phyloP scores from a whole-genome alignment of 305 asterid species.

The Striga hermonthica region DNA sequence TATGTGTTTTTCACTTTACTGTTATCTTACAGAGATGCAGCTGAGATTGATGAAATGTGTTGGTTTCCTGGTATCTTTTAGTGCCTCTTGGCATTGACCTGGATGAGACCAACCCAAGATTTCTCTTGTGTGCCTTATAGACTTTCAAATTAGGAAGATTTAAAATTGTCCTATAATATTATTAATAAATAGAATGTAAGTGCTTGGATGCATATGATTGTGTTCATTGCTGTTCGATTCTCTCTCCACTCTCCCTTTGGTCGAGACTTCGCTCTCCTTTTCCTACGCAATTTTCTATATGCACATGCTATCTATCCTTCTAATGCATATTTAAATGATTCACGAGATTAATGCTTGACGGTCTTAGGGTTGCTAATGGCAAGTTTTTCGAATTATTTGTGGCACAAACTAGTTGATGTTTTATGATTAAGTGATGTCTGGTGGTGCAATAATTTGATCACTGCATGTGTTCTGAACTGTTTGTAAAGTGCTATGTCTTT shows the following conservation, averaged over 20 bases:
- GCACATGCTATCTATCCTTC: conserved; percentile 14
- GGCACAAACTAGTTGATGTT: conserved; percentile 14
- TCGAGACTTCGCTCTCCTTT: no score
- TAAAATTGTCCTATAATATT: conserved; percentile 7
- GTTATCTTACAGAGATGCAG: background rate
- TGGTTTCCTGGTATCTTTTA: no score
- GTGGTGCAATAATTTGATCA: background rate
- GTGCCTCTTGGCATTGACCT: conserved; percentile 17
- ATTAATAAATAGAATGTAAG: background rate
- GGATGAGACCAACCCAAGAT: conserved; percentile 19
- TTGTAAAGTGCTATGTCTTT: background rate
- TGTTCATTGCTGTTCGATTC: conserved; percentile 16
- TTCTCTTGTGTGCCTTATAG: conserved; percentile 21
- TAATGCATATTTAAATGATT: background rate
- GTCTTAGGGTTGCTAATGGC: conserved; percentile 5
- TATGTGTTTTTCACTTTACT: conserved; percentile 5
- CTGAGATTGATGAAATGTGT: background rate
- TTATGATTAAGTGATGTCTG: background rate
- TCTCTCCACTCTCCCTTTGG: no score
- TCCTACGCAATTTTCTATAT: no score
- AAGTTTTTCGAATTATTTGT: conserved; percentile 9
- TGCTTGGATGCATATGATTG: conserved; percentile 7
- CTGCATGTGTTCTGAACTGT: conserved; percentile 1
- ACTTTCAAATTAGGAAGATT: conserved; percentile 16
- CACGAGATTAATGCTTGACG: conserved; percentile 1